Evolutionary conservation across 768 basidiomycete genomes (phyloP).

Genomic region (Russula earlei): DNA sequence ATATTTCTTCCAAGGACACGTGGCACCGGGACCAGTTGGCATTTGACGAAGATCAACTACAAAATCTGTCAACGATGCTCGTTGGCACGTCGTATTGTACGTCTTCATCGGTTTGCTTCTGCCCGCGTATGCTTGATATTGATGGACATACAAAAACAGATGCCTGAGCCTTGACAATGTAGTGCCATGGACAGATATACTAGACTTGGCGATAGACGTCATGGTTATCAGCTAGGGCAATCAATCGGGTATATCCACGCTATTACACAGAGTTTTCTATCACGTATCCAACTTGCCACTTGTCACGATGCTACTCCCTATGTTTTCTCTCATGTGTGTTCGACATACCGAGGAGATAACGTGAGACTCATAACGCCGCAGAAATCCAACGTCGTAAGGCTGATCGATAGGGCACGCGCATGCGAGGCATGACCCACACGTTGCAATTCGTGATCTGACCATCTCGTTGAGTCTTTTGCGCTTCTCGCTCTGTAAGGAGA

Average conservation of each 20-base stretch:
- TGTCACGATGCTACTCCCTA: not conserved
- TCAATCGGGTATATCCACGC: not conserved
- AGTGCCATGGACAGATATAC: not conserved
- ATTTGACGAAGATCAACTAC: constrained; percentile 85
- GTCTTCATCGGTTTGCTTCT: constrained; percentile 25
- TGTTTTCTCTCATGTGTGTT: not conserved
- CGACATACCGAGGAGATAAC: not conserved
- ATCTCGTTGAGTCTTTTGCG: not conserved
- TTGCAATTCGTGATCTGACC: not conserved
- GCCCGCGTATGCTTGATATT: constrained; percentile 3
- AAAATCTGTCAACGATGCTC: constrained; percentile 79
- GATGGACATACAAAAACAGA: constrained; percentile 21
- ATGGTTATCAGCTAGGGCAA: not conserved
- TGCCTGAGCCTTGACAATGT: constrained; percentile 10
- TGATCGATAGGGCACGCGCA: constrained; percentile 15
- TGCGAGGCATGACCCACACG: constrained; percentile 10
- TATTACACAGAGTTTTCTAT: not conserved
- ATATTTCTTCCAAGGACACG: constrained; percentile 53
- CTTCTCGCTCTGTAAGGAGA: not conserved
- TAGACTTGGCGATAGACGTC: not conserved
- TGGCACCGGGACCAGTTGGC: constrained; percentile 84
- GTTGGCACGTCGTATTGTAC: constrained; percentile 85
- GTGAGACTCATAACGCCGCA: not conserved
- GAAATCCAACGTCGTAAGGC: constrained; percentile 1
- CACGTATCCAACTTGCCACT: not conserved